Percentiles rank a stretch among this genome's conserved stretches.
Evolutionary conservation across 2,329 filamentous ascomycete genomes (phyloP).

Genomic region (Didymella arachidicola): DNA sequence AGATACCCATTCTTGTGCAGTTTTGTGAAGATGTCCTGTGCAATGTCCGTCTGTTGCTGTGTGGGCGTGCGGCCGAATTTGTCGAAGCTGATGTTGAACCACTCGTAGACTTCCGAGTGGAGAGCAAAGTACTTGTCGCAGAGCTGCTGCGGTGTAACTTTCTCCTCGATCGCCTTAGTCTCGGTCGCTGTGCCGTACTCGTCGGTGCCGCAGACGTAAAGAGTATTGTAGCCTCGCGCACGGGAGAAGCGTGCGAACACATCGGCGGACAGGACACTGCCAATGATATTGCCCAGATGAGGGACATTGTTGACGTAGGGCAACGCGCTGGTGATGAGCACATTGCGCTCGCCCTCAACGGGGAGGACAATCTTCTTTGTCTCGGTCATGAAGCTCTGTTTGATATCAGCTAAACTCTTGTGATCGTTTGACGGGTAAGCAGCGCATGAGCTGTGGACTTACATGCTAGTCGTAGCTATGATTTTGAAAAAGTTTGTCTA

Average conservation of each 20-base stretch:
- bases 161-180: constrained; percentile 91
- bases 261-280: constrained; percentile 79
- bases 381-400: constrained; percentile 33
- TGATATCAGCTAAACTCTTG: constrained; percentile 14
- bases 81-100: constrained; percentile 95
- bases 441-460: background rate
- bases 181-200: constrained; percentile 97
- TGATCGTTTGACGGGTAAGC: background rate
- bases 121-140: constrained; percentile 93
- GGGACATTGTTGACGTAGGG: constrained; percentile 81
- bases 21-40: constrained; percentile 87
- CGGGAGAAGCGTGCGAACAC: constrained; percentile 79
- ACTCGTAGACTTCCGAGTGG: constrained; percentile 90
- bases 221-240: constrained; percentile 77
- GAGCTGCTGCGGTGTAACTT: constrained; percentile 79
- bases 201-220: constrained; percentile 88
- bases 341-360: constrained; percentile 73
- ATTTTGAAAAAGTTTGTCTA: background rate
- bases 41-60: constrained; percentile 86
- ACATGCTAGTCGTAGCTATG: background rate
- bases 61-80: constrained; percentile 95
- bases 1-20: constrained; percentile 89
- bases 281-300: constrained; percentile 68
- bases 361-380: constrained; percentile 57
- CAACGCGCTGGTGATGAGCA: constrained; percentile 89